phyloP scores from a whole-genome alignment of 1,284 basidiomycete species.

The Volvariella volvacea region DNA sequence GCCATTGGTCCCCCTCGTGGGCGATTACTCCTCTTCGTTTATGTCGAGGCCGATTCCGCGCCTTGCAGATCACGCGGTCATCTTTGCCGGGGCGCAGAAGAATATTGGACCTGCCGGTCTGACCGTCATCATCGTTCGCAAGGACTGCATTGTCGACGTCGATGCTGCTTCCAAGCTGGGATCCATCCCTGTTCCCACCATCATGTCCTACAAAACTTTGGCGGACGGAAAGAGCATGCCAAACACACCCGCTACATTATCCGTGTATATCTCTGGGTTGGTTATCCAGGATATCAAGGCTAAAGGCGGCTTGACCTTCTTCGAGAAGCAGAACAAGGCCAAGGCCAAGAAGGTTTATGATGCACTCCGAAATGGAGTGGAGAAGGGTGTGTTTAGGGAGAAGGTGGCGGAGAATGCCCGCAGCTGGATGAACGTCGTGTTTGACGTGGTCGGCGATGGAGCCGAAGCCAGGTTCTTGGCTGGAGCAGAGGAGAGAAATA shows the following conservation, averaged over 20 bases:
- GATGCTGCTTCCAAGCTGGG: slow-evolving; percentile 75
- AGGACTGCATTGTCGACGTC: slow-evolving; percentile 87
- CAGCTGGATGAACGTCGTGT: slow-evolving; percentile 94
- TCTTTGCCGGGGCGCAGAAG: slow-evolving; percentile 99
- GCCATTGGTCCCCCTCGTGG: slow-evolving; percentile 76
- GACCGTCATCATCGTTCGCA: slow-evolving; percentile 88
- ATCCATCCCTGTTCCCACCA: slow-evolving; percentile 70
- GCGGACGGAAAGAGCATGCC: slow-evolving; percentile 81
- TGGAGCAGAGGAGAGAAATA: slow-evolving; percentile 71
- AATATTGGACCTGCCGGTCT: slow-evolving; percentile 95
- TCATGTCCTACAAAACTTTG: slow-evolving; percentile 82
- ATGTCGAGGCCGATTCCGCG: slow-evolving; percentile 92
- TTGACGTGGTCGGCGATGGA: slow-evolving; percentile 65
- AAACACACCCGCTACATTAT: slow-evolving; percentile 93
- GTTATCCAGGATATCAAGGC: slow-evolving; percentile 71
- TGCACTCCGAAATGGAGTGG: slow-evolving; percentile 65
- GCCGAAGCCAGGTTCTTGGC: slow-evolving; percentile 69
- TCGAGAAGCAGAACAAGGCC: slow-evolving; percentile 58
- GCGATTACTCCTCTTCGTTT: slow-evolving; percentile 96
- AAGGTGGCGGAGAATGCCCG: slow-evolving; percentile 64
- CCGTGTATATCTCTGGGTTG: slow-evolving; percentile 89
- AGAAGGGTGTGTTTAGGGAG: slow-evolving; percentile 56
- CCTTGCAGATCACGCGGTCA: slow-evolving; percentile 84
- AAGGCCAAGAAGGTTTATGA: slow-evolving; percentile 77
- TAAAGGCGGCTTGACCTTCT: slow-evolving; percentile 68